Evolutionary conservation across 805 yeast species (phyloP).

Genomic region (Spathaspora boniae): DNA sequence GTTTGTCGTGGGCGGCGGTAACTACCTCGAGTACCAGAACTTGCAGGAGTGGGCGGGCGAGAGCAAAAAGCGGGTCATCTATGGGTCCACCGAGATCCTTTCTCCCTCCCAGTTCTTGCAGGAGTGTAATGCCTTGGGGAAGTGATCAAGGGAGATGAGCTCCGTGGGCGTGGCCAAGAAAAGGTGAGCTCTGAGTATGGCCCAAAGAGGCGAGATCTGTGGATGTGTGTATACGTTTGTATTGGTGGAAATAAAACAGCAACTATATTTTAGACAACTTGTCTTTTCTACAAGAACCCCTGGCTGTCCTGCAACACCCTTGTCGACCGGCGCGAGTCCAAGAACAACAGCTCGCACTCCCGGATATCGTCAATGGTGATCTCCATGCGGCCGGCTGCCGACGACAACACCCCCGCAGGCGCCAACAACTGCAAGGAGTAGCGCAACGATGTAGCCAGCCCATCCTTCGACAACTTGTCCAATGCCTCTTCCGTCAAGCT

Average conservation of each 20-base stretch:
- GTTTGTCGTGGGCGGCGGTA: constrained; percentile 96
- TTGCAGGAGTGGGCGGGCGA: constrained; percentile 78
- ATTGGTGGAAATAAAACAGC: no score
- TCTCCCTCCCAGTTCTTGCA: constrained; percentile 67
- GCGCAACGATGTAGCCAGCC: constrained; percentile 77
- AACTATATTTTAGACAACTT: constrained; percentile 2
- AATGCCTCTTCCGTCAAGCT: constrained; percentile 67
- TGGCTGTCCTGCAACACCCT: constrained; percentile 53
- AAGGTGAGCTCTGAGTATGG: no score
- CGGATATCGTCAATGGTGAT: constrained; percentile 69
- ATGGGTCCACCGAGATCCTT: constrained; percentile 80
- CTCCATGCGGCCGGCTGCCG: constrained; percentile 67
- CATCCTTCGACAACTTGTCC: constrained; percentile 68
- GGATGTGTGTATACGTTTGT: no score
- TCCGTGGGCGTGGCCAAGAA: background rate
- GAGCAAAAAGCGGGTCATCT: constrained; percentile 54
- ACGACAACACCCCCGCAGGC: constrained; percentile 83
- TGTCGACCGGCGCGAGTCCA: constrained; percentile 83
- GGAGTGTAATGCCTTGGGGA: constrained; percentile 59
- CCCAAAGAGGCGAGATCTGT: no score
- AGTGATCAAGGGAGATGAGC: background rate
- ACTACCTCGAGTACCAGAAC: constrained; percentile 89
- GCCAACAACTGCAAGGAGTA: constrained; percentile 88
- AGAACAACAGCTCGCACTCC: constrained; percentile 76
- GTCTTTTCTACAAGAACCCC: constrained; percentile 29